These are phyloP conservation scores for Leccinum arenicola DNA, from an alignment of 768 basidiomycete species.

Conservation along the genomic window DNA sequence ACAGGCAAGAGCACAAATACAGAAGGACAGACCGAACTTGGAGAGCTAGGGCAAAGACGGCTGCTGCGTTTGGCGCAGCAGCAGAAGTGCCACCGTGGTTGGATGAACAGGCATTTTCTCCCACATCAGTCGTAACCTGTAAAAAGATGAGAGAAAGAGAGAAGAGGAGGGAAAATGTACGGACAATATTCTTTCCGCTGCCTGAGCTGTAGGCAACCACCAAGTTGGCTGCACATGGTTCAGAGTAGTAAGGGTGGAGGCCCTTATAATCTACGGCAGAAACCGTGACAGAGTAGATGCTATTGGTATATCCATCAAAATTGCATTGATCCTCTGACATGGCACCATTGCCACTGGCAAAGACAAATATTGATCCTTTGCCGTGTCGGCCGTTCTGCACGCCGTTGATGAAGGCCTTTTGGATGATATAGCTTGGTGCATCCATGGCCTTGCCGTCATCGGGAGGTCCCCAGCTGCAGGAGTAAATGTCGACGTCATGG, in stretches of 20 bases:
- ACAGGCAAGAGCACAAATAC: slow-evolving; percentile 1
- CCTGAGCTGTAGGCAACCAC: slow-evolving; percentile 96
- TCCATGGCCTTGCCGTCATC: slow-evolving; percentile 96
- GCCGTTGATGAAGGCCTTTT: slow-evolving; percentile 92
- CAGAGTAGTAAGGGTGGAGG: slow-evolving; percentile 94
- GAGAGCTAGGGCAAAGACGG: slow-evolving; percentile 88
- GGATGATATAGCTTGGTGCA: slow-evolving; percentile 84
- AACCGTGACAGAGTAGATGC: slow-evolving; percentile 94
- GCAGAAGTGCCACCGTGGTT: slow-evolving; percentile 96
- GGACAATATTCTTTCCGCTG: slow-evolving; percentile 86
- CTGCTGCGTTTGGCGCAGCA: slow-evolving; percentile 94
- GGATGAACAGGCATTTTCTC: slow-evolving; percentile 75
- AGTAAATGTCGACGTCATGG: slow-evolving; percentile 85
- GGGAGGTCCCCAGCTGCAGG: slow-evolving; percentile 97
- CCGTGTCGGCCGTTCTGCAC: slow-evolving; percentile 86
- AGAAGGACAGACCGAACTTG: slow-evolving; percentile 64
- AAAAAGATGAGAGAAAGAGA: slow-evolving; percentile 14
- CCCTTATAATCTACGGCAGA: slow-evolving; percentile 94
- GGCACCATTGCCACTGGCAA: slow-evolving; percentile 97
- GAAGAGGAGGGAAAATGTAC: slow-evolving; percentile 30
- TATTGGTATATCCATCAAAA: slow-evolving; percentile 99
- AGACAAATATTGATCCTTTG: slow-evolving; percentile 93
- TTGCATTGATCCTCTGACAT: slow-evolving; percentile 93
- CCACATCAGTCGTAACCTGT: slow-evolving; percentile 93
- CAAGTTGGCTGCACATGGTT: slow-evolving; percentile 97